Evolutionary conservation across 352 stramenopile genomes (phyloP).

Genomic region (Peronosclerospora sorghi): DNA sequence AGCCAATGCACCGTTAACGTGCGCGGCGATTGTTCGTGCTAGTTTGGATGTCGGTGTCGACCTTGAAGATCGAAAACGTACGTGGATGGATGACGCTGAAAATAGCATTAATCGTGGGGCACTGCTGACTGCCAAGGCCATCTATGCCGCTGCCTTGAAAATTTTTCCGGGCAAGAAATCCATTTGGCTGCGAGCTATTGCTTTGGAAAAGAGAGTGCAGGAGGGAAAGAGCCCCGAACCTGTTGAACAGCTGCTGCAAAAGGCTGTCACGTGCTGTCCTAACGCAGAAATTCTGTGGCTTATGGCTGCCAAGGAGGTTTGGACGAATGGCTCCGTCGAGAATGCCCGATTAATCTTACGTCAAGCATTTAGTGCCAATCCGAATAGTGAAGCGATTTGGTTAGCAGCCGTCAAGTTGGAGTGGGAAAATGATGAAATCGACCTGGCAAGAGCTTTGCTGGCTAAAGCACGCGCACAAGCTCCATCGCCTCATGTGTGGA

Average conservation of each 20-base stretch:
- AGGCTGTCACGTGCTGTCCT: conserved; percentile 90
- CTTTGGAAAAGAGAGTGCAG: conserved; percentile 94
- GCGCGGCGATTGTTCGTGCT: conserved; percentile 88
- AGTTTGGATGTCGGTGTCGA: conserved; percentile 94
- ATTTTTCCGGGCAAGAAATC: conserved; percentile 88
- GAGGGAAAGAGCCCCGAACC: conserved; percentile 60
- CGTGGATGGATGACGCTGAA: conserved; percentile 96
- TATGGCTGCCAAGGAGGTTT: conserved; percentile 97
- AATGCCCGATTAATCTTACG: conserved; percentile 90
- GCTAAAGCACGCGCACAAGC: conserved; percentile 72
- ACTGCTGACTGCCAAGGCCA: conserved; percentile 89
- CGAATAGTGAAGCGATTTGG: conserved; percentile 91
- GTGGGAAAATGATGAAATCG: conserved; percentile 96
- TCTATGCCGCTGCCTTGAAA: conserved; percentile 87
- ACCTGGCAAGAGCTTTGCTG: conserved; percentile 80
- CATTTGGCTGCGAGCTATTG: conserved; percentile 92
- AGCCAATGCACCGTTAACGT: conserved; percentile 87
- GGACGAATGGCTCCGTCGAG: conserved; percentile 88
- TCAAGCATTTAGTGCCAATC: conserved; percentile 94
- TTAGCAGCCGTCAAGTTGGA: conserved; percentile 98
- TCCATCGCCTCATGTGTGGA: conserved; percentile 89
- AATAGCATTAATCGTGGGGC: conserved; percentile 75
- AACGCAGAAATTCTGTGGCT: conserved; percentile 96
- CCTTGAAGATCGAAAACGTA: conserved; percentile 91
- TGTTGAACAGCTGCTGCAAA: conserved; percentile 83